phyloP scores from a whole-genome alignment of 2,329 filamentous ascomycete genomes.

The Ilyonectria destructans region DNA sequence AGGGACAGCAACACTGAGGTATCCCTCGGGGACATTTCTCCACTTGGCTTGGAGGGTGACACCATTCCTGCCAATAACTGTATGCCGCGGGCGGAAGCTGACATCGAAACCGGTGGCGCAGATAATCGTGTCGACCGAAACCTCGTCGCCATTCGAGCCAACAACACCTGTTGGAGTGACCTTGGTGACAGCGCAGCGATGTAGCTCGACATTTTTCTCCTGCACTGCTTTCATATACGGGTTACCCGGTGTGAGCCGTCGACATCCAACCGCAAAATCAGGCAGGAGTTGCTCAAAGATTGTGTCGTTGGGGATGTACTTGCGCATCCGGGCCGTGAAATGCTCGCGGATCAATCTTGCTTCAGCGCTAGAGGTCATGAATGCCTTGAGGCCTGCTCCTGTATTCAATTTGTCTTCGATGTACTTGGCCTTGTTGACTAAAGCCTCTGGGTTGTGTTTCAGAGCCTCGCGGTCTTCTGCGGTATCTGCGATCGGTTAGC shows the following conservation, averaged over 20 bases:
- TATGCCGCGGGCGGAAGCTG: neutral
- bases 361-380: constrained; percentile 18
- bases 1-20: constrained; percentile 16
- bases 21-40: constrained; percentile 17
- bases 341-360: constrained; percentile 17
- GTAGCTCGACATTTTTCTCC: neutral
- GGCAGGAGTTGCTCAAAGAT: constrained; percentile 17
- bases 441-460: constrained; percentile 6
- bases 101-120: neutral
- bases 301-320: constrained; percentile 5
- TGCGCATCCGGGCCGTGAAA: constrained; percentile 17
- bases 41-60: constrained; percentile 15
- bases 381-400: constrained; percentile 6
- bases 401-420: constrained; percentile 23
- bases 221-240: constrained; percentile 23
- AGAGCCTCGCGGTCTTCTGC: neutral
- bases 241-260: constrained; percentile 17
- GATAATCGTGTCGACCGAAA: neutral
- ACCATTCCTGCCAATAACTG: constrained; percentile 11
- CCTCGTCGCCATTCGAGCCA: neutral
- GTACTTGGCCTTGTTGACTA: constrained; percentile 14
- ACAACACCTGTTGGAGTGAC: neutral
- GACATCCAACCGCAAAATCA: constrained; percentile 24
- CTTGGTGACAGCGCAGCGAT: constrained; percentile 14
- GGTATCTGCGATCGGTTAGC: constrained; percentile 7